phyloP scores from a whole-genome alignment of 352 stramenopile species.

The Pythium aquatile region DNA sequence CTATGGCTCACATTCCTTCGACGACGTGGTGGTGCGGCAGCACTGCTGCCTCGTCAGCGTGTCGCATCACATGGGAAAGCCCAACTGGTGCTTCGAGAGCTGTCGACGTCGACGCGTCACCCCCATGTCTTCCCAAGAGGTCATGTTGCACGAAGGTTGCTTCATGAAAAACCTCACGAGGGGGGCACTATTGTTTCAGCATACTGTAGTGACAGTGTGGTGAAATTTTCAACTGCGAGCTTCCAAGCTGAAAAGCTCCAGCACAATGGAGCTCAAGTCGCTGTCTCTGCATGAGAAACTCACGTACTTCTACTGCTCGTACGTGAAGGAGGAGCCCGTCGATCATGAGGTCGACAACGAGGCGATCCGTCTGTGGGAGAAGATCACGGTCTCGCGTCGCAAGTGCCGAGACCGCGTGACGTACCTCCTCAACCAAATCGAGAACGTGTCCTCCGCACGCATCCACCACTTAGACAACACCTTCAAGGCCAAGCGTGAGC shows the following conservation, averaged over 20 bases:
- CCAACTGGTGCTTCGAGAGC: too few species aligned
- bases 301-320: slow-evolving; percentile 70
- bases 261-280: slow-evolving; percentile 24
- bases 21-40: too few species aligned
- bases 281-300: slow-evolving; percentile 75
- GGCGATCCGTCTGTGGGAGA: slow-evolving; percentile 54
- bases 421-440: slow-evolving; percentile 57
- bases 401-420: slow-evolving; percentile 66
- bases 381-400: slow-evolving; percentile 49
- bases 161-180: background rate
- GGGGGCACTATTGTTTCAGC: background rate
- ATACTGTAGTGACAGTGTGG: background rate
- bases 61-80: background rate
- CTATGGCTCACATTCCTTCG: too few species aligned
- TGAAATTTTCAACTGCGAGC: too few species aligned
- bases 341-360: slow-evolving; percentile 53
- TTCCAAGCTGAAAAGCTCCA: too few species aligned
- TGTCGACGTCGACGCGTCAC: slow-evolving; percentile 1
- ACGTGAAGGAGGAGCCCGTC: slow-evolving; percentile 57
- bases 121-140: background rate
- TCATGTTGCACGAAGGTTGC: slow-evolving; percentile 5
- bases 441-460: slow-evolving; percentile 60
- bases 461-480: slow-evolving; percentile 67
- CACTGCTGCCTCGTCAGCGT: too few species aligned
- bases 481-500: slow-evolving; percentile 69